phyloP scores from a whole-genome alignment of 1,139 yeast species.

The Geotrichum siamense region DNA sequence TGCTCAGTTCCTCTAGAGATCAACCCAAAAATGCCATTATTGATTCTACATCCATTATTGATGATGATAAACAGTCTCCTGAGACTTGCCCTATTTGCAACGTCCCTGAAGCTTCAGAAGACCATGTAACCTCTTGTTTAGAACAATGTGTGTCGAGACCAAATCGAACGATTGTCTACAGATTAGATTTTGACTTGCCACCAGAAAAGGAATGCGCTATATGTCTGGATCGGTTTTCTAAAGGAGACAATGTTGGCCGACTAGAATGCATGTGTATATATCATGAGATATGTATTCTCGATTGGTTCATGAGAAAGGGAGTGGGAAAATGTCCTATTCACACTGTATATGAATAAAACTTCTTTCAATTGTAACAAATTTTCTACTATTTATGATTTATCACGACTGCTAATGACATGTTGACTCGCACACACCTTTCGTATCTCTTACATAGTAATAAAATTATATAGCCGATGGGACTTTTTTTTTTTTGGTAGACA shows the following conservation, averaged over 20 bases:
- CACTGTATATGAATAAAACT: conserved; percentile 36
- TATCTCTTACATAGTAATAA: no score
- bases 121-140: conserved; percentile 66
- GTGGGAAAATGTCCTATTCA: conserved; percentile 85
- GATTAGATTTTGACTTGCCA: conserved; percentile 45
- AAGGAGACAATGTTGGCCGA: conserved; percentile 86
- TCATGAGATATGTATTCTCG: conserved; percentile 82
- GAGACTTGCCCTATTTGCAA: conserved; percentile 10
- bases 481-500: no score
- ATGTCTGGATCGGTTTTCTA: conserved; percentile 78
- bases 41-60: conserved; percentile 15
- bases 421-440: no score
- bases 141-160: conserved; percentile 46
- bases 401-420: no score
- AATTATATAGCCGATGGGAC: no score
- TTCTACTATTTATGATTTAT: no score
- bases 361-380: no score
- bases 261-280: conserved; percentile 91
- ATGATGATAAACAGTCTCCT: conserved; percentile 23
- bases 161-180: conserved; percentile 82
- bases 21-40: conserved; percentile 10
- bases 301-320: conserved; percentile 84
- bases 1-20: conserved; percentile 24
- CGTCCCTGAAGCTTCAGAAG: conserved; percentile 42
- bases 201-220: conserved; percentile 68